Base-by-base conservation (phyloP, 169 alveolate genomes). In the Babesia bovis region DNA sequence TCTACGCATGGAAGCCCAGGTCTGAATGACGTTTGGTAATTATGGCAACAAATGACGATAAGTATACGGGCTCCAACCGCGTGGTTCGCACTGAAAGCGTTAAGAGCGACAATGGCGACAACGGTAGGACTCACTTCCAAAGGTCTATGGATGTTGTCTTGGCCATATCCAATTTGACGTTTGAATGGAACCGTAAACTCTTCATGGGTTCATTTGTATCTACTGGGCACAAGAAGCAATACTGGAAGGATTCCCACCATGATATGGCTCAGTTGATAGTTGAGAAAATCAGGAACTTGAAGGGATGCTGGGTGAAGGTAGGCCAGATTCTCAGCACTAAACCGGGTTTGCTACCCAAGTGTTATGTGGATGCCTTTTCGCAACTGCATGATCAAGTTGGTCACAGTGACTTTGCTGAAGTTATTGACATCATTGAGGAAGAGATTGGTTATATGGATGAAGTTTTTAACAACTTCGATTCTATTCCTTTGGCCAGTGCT, bases 251-350 rank as follows among this genome's bases (percentile, higher is more conserved):
- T 57, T 83, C 85, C 42, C 97, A 94, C 71, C 90, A 89, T 50
- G 91, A 90, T 40, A 90, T 94, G 81, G 97, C 97, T 1, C 89
- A 89, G 32, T 68, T 86, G 41, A 90, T 93, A 52, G 79, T 95
- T 86, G 87, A 82, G 41, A 94, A 90, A 78, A 94, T 94, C 51
- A 85, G 82, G 63, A 94, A 91, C 41, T 69, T 94, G 55, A 82
- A 91, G 66, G 95, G 96, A 13, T 93, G 97, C 96, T 94, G 97
- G 97, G 95, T 93, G 32, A 94, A 93, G 67, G 95, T 94, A 12
- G 97, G 97, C 25, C 97, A 94, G 73, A 90, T 94, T 71, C 66
- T 94, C 82, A 91, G 96, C 66, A 94, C 97, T 3, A 91, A 94
- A 61, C 85, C 94, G 53, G 96, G 94, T 52, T 65, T 94, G 65